Conservation (phyloP, 495 filamentous ascomycete genomes). For the Podospora pseudopauciseta region DNA sequence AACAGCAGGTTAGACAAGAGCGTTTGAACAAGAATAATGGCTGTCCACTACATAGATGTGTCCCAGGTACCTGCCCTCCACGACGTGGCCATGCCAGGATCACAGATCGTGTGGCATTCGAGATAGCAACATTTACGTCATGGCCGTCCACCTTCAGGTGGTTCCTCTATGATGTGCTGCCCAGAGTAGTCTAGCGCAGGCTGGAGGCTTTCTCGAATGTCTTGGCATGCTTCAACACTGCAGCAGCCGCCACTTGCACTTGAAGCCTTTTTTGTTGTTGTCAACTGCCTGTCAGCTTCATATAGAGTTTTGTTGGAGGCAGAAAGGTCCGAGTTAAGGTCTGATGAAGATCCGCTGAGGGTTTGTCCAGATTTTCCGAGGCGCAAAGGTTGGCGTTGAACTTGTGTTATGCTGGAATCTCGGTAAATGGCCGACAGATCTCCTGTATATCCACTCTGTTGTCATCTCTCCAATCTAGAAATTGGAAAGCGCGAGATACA, state of each 20-base stretch:
- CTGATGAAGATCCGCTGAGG: background rate
- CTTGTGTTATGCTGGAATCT: background rate
- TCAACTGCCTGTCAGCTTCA: background rate
- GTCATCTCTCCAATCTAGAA: background rate
- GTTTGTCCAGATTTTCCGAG: background rate
- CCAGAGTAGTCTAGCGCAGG: background rate
- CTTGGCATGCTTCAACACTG: background rate
- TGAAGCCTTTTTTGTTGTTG: background rate
- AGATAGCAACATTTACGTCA: conserved; percentile 15
- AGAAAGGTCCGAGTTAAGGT: background rate
- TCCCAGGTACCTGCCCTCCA: too few species aligned
- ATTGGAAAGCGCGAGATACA: background rate
- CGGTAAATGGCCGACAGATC: background rate
- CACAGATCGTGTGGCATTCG: background rate
- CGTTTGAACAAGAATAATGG: too few species aligned
- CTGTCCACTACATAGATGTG: too few species aligned
- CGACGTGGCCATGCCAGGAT: too few species aligned
- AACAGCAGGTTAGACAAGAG: background rate
- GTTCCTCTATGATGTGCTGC: background rate
- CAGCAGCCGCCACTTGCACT: background rate
- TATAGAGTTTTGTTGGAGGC: background rate
- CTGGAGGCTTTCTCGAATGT: background rate
- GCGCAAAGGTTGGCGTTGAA: background rate
- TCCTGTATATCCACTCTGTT: background rate
- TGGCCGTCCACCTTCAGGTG: background rate